Percentiles rank a stretch among this genome's conserved stretches.
Conservation (phyloP, 495 filamentous ascomycete species). For the Xylaria grammica region DNA sequence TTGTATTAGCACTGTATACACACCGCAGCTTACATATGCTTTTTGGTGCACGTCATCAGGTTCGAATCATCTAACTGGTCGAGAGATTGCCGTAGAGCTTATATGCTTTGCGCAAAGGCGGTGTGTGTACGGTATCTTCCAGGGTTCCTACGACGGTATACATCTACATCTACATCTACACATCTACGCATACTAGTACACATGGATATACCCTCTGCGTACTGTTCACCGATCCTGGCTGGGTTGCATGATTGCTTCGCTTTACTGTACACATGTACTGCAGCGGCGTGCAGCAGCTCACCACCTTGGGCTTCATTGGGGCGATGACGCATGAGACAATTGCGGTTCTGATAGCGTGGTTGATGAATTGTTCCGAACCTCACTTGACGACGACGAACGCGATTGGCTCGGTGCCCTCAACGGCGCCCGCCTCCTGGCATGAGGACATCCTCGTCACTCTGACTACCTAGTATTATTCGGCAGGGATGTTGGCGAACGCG, state of each 20-base stretch:
- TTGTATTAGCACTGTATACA: neutral
- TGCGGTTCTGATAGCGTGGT: neutral
- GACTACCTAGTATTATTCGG: neutral
- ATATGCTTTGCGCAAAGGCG: constrained; percentile 3
- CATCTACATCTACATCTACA: too few species aligned
- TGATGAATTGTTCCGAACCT: neutral
- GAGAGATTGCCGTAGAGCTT: neutral
- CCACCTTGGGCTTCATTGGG: constrained; percentile 1
- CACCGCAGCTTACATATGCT: constrained; percentile 13
- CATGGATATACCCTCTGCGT: too few species aligned
- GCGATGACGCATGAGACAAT: constrained; percentile 1
- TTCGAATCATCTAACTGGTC: constrained; percentile 4
- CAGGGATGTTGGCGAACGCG: constrained; percentile 4
- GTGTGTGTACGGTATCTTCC: neutral
- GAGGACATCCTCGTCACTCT: neutral
- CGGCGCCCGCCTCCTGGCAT: neutral
- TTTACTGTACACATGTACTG: constrained; percentile 8
- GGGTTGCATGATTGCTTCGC: constrained; percentile 5
- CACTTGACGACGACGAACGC: neutral
- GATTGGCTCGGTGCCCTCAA: neutral
- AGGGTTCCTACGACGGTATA: neutral
- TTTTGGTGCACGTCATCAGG: neutral
- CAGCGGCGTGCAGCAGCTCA: constrained; percentile 9
- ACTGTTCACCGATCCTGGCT: neutral
- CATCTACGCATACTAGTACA: too few species aligned